Evolutionary conservation across 495 filamentous ascomycete genomes (phyloP).

Genomic region (Penicillium robsamsonii): DNA sequence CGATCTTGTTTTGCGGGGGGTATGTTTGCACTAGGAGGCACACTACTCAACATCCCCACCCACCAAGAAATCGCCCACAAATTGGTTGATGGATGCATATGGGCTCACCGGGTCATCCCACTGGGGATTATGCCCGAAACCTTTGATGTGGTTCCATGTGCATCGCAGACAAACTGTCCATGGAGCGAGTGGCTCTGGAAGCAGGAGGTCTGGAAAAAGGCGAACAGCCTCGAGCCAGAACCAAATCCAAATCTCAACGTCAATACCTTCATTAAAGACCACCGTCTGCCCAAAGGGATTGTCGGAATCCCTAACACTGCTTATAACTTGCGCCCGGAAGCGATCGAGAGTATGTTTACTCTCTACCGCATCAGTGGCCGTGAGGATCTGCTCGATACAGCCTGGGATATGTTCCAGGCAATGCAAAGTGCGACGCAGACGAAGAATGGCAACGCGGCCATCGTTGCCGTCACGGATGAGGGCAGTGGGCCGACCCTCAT

Average conservation of each 20-base stretch:
- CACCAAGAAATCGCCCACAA: slow-evolving; percentile 70
- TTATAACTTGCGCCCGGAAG: slow-evolving; percentile 52
- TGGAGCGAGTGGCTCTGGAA: slow-evolving; percentile 41
- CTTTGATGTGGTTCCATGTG: slow-evolving; percentile 36
- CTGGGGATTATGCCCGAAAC: slow-evolving; percentile 48
- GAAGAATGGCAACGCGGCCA: slow-evolving; percentile 46
- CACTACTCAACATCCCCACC: slow-evolving; percentile 61
- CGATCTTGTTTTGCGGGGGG: slow-evolving; percentile 83
- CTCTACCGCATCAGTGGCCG: slow-evolving; percentile 64
- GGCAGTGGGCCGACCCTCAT: slow-evolving; percentile 16
- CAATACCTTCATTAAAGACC: slow-evolving; percentile 26
- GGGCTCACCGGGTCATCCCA: slow-evolving; percentile 58
- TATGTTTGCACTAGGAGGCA: slow-evolving; percentile 77
- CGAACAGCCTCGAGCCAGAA: slow-evolving; percentile 10
- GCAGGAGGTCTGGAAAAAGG: slow-evolving; percentile 25
- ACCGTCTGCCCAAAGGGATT: slow-evolving; percentile 35
- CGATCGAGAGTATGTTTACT: slow-evolving; percentile 60
- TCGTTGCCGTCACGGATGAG: slow-evolving; percentile 41
- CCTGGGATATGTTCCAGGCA: slow-evolving; percentile 63
- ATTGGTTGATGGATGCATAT: slow-evolving; percentile 80
- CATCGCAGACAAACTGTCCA: slow-evolving; percentile 30
- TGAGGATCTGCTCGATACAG: slow-evolving; percentile 51
- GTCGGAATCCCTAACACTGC: slow-evolving; percentile 34
- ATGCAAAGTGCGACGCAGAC: slow-evolving; percentile 51
- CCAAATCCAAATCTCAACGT: slow-evolving; percentile 10